A percentile compares a stretch with the other conserved stretches of the same genome.
Conservation (phyloP, 1,139 yeast species). For the Yamadazyma atmosphaerica region DNA sequence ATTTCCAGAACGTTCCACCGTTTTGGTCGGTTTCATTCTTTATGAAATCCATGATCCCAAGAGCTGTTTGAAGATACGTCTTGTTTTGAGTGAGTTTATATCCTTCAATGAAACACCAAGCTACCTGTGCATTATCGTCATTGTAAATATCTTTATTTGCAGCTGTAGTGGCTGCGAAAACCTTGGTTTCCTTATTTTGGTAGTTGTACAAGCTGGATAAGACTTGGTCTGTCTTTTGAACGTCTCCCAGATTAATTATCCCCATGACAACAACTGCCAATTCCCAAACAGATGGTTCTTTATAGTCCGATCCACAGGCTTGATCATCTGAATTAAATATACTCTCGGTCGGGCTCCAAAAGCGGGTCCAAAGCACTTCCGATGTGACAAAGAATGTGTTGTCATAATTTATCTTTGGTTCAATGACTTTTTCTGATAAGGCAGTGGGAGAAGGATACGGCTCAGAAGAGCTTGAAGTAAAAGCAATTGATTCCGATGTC, state of each 20-base stretch:
- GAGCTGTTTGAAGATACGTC: slow-evolving; percentile 19
- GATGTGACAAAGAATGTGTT: neutral
- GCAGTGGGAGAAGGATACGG: neutral
- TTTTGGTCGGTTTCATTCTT: slow-evolving; percentile 21
- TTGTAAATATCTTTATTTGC: slow-evolving; percentile 29
- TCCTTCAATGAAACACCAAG: slow-evolving; percentile 32
- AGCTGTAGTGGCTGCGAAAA: slow-evolving; percentile 30
- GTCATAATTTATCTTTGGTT: neutral
- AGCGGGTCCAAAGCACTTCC: slow-evolving; percentile 11
- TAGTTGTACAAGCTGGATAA: slow-evolving; percentile 15
- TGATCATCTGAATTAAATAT: slow-evolving; percentile 17
- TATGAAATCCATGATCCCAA: slow-evolving; percentile 12
- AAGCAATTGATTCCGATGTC: too few species aligned
- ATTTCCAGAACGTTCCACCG: slow-evolving; percentile 34
- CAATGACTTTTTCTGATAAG: neutral
- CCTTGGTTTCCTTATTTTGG: slow-evolving; percentile 16
- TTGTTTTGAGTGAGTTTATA: slow-evolving; percentile 18
- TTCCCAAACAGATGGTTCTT: slow-evolving; percentile 23
- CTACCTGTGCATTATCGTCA: slow-evolving; percentile 36
- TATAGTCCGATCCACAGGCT: slow-evolving; percentile 10
- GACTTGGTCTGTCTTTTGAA: slow-evolving; percentile 11
- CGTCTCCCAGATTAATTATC: slow-evolving; percentile 10
- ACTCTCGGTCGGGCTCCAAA: slow-evolving; percentile 15
- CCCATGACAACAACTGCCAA: slow-evolving; percentile 25
- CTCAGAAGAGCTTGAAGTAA: too few species aligned